Conservation (phyloP, 768 basidiomycete genomes). For the Amanita fuliginea region DNA sequence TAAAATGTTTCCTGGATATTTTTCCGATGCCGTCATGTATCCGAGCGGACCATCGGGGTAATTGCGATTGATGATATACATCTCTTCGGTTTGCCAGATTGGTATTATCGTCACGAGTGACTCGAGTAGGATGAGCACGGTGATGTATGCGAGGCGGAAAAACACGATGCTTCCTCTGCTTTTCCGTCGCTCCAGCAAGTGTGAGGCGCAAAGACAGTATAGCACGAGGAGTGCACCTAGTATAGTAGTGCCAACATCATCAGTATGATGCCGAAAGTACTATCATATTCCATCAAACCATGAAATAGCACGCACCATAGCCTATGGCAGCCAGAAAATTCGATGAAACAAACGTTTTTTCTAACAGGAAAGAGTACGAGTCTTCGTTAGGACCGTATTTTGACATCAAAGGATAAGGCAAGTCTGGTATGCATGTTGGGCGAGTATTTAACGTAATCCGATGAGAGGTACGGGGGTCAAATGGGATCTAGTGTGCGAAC, state of each 20-base stretch:
- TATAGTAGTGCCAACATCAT: too few relatives aligned
- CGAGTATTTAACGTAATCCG: too few relatives aligned
- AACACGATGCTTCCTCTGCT: neutral
- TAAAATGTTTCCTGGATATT: constrained; percentile 25
- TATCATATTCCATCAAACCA: neutral
- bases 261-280: too few relatives aligned
- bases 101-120: constrained; percentile 27
- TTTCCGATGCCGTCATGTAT: constrained; percentile 31
- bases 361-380: neutral
- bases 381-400: neutral
- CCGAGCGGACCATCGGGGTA: constrained; percentile 33
- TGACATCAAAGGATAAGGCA: neutral
- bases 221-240: constrained; percentile 1
- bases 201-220: neutral
- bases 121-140: constrained; percentile 24
- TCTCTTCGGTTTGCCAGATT: constrained; percentile 27
- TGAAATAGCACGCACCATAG: neutral
- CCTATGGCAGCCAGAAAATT: neutral
- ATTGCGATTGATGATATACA: constrained; percentile 31
- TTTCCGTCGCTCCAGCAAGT: neutral
- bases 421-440: neutral
- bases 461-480: too few relatives aligned
- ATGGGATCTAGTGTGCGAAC: too few relatives aligned
- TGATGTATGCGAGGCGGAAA: constrained; percentile 24
- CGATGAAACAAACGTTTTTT: neutral